Evolutionary conservation across 129 eudicot genomes (phyloP), one percentile per base, ranked within the genome.

Genomic region (Pseudognaphalium luteoalbum): DNA sequence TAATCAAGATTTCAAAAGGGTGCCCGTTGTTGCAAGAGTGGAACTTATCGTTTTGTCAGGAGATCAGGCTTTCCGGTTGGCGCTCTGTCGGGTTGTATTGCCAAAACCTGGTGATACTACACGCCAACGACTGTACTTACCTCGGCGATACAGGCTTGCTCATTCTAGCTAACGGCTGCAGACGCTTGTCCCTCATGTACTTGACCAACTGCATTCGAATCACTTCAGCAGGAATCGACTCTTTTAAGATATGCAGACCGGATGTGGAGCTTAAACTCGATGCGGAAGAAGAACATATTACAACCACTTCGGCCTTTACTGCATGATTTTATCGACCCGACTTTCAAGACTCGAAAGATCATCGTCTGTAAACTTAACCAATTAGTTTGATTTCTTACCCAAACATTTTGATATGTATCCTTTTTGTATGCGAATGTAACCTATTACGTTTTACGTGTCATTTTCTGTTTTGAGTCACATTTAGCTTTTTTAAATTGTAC

Each of bases 1-100:
- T 92, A 20, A 16, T 28, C 28, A 63, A 80, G 20, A 89, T 89
- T 5, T 77, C 93, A 19, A 70, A 71, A 71, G 96, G 91, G 0
- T 89, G 91, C 54, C 96, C 93, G 1, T 70, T 83, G 20, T 28
- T 60, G 14, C 33, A 61, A 25, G 66, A 89, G 47, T 89, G 97
- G 97, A 84, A 85, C 81, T 80, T 92, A 70, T 88, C 87, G 7
- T 67, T 78, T 56, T 89, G 97, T 59, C 80, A 71, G 9, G 86
- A 84, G 76, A 66, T 92, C 28, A 59, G 50, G 29, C 5, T 74
- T 30, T 29, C 58, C 0, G 96, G 93, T 47, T 92, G 96, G 93
- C 69, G 76, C 58, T 35, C 39, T 32, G 34, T 32, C 34, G 34
- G 34, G 4, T 32, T 32, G 34, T 32, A 78, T 71, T 87, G 92